Evolutionary conservation across 495 filamentous ascomycete genomes (phyloP), one percentile per base, ranked within the genome.

Genomic region (Aspergillus wentii): DNA sequence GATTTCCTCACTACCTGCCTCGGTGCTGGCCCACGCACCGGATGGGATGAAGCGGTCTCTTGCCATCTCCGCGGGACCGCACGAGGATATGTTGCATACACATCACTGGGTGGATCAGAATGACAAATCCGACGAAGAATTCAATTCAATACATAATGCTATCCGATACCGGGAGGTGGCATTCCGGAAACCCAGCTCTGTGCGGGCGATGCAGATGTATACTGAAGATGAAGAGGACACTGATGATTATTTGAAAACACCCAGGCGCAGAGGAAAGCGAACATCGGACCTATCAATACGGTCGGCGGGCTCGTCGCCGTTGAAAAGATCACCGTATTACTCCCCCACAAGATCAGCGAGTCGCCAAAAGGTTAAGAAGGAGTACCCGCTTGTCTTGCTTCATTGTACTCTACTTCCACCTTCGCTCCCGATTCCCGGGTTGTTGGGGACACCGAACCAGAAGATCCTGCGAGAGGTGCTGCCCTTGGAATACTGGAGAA

Each of bases 401-500:
- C 91, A 97, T 48, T 85, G 91, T 35, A 95, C 86, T 0, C 59
- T 95, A 2, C 72, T 95, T 2, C 81, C 86, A 0, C 74, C 79
- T 1, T 81, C 83, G 43, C 71, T 78, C 0, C 89, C 88, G 48
- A 76, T 84, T 1, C 65, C 76, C 3, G 69, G 82, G 4, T 44
- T 57, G 9, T 63, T 44, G 56, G 77, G 59, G 48, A 52, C 34
- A 5, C 55, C 51, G 10, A 59, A 75, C 23, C 59, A 63, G 40
- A 56, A 58, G 15, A 52, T 86, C 7, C 71, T 80, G 17, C 72
- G 78, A 26, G 66, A 72, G 26, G 64, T 80, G 2, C 57, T 82
- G 26, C 78, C 80, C 2, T 56, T 69, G 6, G 54, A 65, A 11
- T 76, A 88, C 18, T 76, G 78, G 49, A 76, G 81, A 36, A 79